A percentile compares a stretch with the other conserved stretches of the same genome.
Conservation (phyloP, 768 basidiomycete species). For the Termitomyces eurrhizus region DNA sequence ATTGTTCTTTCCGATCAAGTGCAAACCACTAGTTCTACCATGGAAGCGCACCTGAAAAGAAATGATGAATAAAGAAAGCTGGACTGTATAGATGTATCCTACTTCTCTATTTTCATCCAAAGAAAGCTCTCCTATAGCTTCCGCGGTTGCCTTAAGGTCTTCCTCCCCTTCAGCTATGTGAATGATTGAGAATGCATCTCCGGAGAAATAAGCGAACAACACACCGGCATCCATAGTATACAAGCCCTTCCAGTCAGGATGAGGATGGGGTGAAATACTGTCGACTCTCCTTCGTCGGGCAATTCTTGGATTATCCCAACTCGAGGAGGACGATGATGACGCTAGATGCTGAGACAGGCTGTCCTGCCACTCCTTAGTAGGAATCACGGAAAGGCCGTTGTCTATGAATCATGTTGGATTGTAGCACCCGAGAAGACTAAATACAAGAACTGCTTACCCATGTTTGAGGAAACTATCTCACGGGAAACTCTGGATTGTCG, state of each 20-base stretch:
- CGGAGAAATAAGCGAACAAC: neutral
- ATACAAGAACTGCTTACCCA: conserved; percentile 33
- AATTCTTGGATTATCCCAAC: conserved; percentile 16
- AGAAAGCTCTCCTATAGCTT: conserved; percentile 66
- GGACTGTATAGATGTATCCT: conserved; percentile 1
- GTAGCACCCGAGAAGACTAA: neutral
- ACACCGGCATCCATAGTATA: conserved; percentile 50
- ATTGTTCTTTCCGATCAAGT: conserved; percentile 63
- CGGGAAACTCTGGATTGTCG: conserved; percentile 75
- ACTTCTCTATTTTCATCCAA: conserved; percentile 78
- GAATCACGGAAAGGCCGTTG: conserved; percentile 55
- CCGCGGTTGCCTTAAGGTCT: conserved; percentile 40
- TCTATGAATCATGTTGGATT: conserved; percentile 32
- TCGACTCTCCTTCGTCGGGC: conserved; percentile 29
- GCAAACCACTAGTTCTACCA: conserved; percentile 71
- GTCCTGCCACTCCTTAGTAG: conserved; percentile 79
- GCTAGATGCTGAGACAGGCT: conserved; percentile 56
- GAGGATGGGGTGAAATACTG: conserved; percentile 19
- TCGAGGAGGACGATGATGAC: conserved; percentile 23
- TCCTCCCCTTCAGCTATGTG: conserved; percentile 28
- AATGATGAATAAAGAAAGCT: conserved; percentile 2
- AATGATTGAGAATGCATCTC: neutral
- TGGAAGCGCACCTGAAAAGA: conserved; percentile 75
- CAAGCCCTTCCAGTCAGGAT: conserved; percentile 55
- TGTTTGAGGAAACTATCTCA: conserved; percentile 74